Evolutionary conservation across 345 rosid genomes (phyloP).

Genomic region (Euphorbia pulcherrima): DNA sequence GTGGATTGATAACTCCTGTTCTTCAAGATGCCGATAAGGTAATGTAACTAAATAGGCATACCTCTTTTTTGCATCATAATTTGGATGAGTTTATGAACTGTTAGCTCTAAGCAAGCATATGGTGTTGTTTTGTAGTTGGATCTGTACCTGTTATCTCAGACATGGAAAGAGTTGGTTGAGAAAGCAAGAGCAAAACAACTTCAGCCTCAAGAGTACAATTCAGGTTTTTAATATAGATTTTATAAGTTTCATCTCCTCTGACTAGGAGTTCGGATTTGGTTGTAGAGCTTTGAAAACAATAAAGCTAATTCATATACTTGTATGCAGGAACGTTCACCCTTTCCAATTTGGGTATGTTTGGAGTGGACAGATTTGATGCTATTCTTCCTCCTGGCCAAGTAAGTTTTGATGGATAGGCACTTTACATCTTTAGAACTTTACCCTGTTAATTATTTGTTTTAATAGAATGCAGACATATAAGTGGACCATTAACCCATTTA

Average conservation of each 20-base stretch:
- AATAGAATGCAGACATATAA: not conserved
- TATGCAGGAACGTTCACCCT: conserved; percentile 84
- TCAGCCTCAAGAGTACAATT: conserved; percentile 90
- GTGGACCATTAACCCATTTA: not conserved
- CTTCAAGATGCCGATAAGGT: conserved; percentile 97
- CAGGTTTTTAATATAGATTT: conserved; percentile 46
- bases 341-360: conserved; percentile 93
- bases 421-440: too few species aligned
- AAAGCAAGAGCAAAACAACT: conserved; percentile 85
- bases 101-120: conserved; percentile 11
- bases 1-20: conserved; percentile 94
- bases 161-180: conserved; percentile 93
- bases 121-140: conserved; percentile 59
- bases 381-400: conserved; percentile 97
- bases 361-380: conserved; percentile 96
- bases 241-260: not conserved
- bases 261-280: not conserved
- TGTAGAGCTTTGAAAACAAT: not conserved
- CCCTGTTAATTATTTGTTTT: not conserved
- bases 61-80: not conserved
- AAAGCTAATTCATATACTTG: conserved; percentile 8
- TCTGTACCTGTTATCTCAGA: conserved; percentile 75
- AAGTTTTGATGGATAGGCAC: conserved; percentile 9
- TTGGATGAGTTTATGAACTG: not conserved
- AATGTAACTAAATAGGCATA: not conserved